Percentiles rank a stretch among this genome's conserved stretches.
These are phyloP conservation scores for Gossypium gossypioides DNA, from an alignment of 441 rosid species.

Conservation along the genomic window DNA sequence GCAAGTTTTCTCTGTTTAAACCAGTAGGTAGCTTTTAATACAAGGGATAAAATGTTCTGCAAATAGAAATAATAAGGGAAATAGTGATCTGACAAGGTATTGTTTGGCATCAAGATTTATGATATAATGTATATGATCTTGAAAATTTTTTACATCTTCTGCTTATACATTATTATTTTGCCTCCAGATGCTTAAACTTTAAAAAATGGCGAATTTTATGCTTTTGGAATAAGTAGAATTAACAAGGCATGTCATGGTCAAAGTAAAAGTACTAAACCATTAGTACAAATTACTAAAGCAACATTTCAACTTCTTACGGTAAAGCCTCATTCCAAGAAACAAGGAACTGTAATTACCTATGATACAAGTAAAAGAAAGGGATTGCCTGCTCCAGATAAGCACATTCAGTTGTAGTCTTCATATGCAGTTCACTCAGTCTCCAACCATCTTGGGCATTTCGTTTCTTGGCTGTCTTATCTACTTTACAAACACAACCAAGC, in stretches of 20 bases:
- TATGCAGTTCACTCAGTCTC: conserved; percentile 72
- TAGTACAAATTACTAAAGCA: conserved; percentile 7
- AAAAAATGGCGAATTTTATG: neutral
- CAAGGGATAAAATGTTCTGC: neutral
- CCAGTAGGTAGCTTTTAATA: neutral
- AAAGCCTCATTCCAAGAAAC: conserved; percentile 9
- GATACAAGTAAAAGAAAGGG: conserved; percentile 79
- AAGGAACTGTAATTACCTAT: conserved; percentile 43
- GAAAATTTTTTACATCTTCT: neutral
- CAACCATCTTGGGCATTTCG: conserved; percentile 72
- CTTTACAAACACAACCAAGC: conserved; percentile 92
- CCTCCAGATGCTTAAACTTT: neutral
- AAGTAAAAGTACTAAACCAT: conserved; percentile 16
- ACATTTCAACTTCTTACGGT: neutral
- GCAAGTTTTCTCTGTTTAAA: neutral
- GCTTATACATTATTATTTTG: neutral
- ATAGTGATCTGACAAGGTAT: neutral
- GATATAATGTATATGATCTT: neutral
- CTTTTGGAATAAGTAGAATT: neutral
- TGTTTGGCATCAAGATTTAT: neutral
- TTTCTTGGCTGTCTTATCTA: conserved; percentile 60
- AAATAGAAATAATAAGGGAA: neutral
- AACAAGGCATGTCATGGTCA: neutral
- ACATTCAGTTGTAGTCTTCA: conserved; percentile 89
- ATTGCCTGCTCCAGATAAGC: conserved; percentile 69